Percentiles rank a stretch among this genome's conserved stretches.
Evolutionary conservation across 768 basidiomycete genomes (phyloP).

Genomic region (Boletus tylopilopsis): DNA sequence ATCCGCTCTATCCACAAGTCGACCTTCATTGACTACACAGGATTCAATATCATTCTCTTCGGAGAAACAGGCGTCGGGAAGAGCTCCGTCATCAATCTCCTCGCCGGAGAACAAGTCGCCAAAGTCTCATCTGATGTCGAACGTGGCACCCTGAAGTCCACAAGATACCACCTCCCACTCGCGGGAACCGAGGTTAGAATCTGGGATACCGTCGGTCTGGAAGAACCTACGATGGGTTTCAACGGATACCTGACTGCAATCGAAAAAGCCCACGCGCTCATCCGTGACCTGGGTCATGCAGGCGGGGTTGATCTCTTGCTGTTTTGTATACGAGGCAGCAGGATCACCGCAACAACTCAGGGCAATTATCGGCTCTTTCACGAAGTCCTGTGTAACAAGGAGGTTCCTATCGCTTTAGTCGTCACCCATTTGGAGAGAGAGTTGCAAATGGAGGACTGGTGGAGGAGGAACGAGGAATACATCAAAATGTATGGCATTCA

Average conservation of each 20-base stretch:
- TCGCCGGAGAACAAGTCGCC: constrained; percentile 30
- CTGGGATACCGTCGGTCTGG: constrained; percentile 31
- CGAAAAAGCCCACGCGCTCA: constrained; percentile 27
- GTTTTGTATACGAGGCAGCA: constrained; percentile 36
- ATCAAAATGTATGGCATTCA: constrained; percentile 27
- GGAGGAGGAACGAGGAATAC: constrained; percentile 24
- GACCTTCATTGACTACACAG: constrained; percentile 3
- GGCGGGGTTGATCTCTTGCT: constrained; percentile 34
- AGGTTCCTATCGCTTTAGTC: constrained; percentile 39
- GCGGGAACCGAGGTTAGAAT: constrained; percentile 11
- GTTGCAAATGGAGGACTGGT: constrained; percentile 34
- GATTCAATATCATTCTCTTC: constrained; percentile 30
- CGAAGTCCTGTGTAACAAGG: constrained; percentile 35
- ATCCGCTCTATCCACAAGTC: not conserved
- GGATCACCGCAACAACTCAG: constrained; percentile 28
- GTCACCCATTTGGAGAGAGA: constrained; percentile 40
- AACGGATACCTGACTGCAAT: constrained; percentile 27
- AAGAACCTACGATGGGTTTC: constrained; percentile 28
- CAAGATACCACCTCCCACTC: constrained; percentile 20
- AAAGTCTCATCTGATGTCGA: constrained; percentile 29
- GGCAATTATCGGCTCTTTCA: constrained; percentile 40
- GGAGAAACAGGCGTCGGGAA: constrained; percentile 36
- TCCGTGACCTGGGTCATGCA: constrained; percentile 20
- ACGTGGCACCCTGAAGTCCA: constrained; percentile 33
- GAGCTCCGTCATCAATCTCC: constrained; percentile 43